A percentile compares a stretch with the other conserved stretches of the same genome.
Evolutionary conservation across 495 filamentous ascomycete species (phyloP).

Genomic region (Penicillium pulvis): DNA sequence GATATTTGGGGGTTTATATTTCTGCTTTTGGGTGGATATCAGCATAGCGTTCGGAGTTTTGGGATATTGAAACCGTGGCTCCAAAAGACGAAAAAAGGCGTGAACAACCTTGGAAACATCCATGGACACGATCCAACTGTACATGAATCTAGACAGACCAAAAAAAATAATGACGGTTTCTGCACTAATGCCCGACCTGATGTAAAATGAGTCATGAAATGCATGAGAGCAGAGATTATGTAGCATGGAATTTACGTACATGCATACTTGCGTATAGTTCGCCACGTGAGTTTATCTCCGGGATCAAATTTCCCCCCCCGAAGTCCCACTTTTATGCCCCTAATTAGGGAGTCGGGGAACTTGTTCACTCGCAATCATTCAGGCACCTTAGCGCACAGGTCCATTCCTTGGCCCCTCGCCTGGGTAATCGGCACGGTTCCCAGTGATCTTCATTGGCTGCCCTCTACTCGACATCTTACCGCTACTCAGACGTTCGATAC

Average conservation of each 20-base stretch:
- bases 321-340: conserved; percentile 4
- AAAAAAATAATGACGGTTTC: conserved; percentile 30
- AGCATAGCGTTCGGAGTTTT: conserved; percentile 46
- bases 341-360: not conserved
- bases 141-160: conserved; percentile 27
- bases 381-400: conserved; percentile 1
- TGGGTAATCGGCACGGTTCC: conserved; percentile 25
- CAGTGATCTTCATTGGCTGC: conserved; percentile 16
- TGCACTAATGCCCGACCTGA: not conserved
- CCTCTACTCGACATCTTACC: not conserved
- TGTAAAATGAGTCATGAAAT: not conserved
- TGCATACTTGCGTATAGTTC: not conserved
- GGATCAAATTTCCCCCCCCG: not conserved
- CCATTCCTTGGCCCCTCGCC: conserved; percentile 15
- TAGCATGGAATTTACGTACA: not conserved
- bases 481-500: not conserved
- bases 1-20: conserved; percentile 19
- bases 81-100: conserved; percentile 14
- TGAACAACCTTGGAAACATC: conserved; percentile 13
- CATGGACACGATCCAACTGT: conserved; percentile 22
- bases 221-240: not conserved
- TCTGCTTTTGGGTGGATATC: conserved; percentile 27
- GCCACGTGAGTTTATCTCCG: conserved; percentile 6
- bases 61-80: conserved; percentile 27
- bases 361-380: not conserved